Evolutionary conservation across 78 protist genomes (phyloP).

Genomic region (Dictyostelium firmibasis): DNA sequence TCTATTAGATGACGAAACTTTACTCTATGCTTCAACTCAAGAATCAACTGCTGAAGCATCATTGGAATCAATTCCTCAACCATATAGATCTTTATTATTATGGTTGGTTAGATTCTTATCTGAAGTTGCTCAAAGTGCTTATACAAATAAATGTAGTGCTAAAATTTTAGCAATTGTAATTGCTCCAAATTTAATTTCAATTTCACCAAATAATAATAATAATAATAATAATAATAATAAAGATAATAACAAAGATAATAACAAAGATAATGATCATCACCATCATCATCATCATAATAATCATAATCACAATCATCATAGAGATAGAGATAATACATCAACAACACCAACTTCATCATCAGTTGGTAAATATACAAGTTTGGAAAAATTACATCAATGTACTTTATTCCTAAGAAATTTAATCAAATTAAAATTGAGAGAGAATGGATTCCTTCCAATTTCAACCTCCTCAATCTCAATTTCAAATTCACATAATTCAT

Average conservation of each 20-base stretch:
- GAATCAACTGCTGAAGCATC: constrained; percentile 17
- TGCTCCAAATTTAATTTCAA: constrained; percentile 18
- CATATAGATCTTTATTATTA: constrained; percentile 24
- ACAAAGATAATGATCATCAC: not conserved
- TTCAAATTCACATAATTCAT: constrained; percentile 4
- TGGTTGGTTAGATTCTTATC: constrained; percentile 50
- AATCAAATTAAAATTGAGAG: constrained; percentile 30
- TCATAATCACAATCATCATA: not conserved
- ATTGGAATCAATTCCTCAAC: not conserved
- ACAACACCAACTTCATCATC: not conserved
- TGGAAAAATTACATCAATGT: constrained; percentile 34
- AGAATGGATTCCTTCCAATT: constrained; percentile 37
- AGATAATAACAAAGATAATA: not conserved
- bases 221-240: not conserved
- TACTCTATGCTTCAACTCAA: not conserved
- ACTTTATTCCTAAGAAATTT: constrained; percentile 47
- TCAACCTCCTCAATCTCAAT: constrained; percentile 20
- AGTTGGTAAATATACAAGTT: not conserved
- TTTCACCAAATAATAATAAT: not conserved
- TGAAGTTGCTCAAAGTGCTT: constrained; percentile 43
- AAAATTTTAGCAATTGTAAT: constrained; percentile 24
- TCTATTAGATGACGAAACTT: constrained; percentile 21
- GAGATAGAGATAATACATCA: not conserved
- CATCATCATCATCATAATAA: not conserved
- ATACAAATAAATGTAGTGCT: constrained; percentile 33